Evolutionary conservation across 306 rosid species (phyloP).

Genomic region (Citrullus amarus): DNA sequence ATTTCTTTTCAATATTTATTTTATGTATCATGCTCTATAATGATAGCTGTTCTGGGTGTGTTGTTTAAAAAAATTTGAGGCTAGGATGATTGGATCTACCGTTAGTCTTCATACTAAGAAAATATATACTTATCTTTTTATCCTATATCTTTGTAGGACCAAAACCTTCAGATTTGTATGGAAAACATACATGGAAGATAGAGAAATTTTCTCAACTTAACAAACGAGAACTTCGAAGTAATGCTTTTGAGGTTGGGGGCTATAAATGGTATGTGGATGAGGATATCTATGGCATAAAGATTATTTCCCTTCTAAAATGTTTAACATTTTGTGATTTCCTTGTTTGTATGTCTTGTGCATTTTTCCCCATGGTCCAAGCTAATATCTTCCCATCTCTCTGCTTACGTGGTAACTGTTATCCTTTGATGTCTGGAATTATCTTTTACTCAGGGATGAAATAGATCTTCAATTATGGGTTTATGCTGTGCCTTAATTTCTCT

Average conservation of each 20-base stretch:
- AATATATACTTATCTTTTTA: conserved; percentile 10
- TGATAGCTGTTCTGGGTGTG: not conserved
- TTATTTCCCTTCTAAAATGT: not conserved
- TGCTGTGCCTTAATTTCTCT: not conserved
- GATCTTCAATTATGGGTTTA: not conserved
- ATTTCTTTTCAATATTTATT: not conserved
- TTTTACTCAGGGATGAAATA: not conserved
- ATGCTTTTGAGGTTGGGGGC: conserved; percentile 94
- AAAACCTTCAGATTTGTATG: conserved; percentile 78
- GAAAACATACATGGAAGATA: conserved; percentile 92
- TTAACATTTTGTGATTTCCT: not conserved
- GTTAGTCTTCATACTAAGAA: not conserved
- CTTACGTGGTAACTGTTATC: not conserved
- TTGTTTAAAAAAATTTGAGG: not conserved
- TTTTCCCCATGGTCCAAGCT: not conserved
- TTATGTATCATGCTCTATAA: not conserved
- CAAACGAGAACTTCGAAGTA: conserved; percentile 97
- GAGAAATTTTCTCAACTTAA: conserved; percentile 92
- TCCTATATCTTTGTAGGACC: conserved; percentile 40
- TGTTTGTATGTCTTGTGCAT: not conserved
- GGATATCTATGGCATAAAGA: not conserved
- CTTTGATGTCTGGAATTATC: not conserved
- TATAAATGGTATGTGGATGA: conserved; percentile 67
- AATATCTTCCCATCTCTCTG: not conserved
- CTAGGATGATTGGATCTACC: not conserved